phyloP scores from a whole-genome alignment of 768 basidiomycete genomes.

The Tricholoma saponaceum region DNA sequence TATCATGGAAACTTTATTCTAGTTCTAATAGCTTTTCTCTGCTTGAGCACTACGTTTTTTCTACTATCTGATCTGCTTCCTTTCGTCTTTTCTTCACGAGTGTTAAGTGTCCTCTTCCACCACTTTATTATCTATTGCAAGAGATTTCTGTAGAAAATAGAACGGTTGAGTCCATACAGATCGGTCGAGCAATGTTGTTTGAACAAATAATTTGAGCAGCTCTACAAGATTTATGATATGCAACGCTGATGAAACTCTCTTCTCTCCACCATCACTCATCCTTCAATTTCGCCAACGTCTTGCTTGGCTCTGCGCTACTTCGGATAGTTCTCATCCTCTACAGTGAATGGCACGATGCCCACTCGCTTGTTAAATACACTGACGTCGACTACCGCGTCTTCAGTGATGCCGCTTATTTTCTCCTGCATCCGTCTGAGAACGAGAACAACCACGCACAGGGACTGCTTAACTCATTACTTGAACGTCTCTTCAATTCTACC shows the following conservation, averaged over 20 bases:
- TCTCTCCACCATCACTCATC: slow-evolving; percentile 18
- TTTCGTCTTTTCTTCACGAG: not conserved
- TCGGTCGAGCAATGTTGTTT: no score
- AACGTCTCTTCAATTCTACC: slow-evolving; percentile 3
- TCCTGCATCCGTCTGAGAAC: slow-evolving; percentile 44
- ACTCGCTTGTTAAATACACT: slow-evolving; percentile 89
- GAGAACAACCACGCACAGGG: slow-evolving; percentile 58
- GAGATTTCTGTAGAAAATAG: not conserved
- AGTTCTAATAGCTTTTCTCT: slow-evolving; percentile 1
- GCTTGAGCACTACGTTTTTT: not conserved
- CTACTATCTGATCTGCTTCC: not conserved
- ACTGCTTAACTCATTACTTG: slow-evolving; percentile 30
- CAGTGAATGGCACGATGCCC: slow-evolving; percentile 87
- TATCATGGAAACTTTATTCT: slow-evolving; percentile 4
- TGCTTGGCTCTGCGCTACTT: slow-evolving; percentile 52
- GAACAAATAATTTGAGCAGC: no score
- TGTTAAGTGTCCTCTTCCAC: not conserved
- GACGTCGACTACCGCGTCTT: slow-evolving; percentile 97
- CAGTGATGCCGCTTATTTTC: slow-evolving; percentile 80
- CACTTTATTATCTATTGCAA: not conserved
- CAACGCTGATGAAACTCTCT: not conserved
- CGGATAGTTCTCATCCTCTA: slow-evolving; percentile 74
- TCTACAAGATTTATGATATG: no score
- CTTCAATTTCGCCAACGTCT: slow-evolving; percentile 45
- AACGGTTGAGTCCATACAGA: not conserved